Conservation (phyloP, 768 basidiomycete genomes). For the Leucogyrophana mollusca region DNA sequence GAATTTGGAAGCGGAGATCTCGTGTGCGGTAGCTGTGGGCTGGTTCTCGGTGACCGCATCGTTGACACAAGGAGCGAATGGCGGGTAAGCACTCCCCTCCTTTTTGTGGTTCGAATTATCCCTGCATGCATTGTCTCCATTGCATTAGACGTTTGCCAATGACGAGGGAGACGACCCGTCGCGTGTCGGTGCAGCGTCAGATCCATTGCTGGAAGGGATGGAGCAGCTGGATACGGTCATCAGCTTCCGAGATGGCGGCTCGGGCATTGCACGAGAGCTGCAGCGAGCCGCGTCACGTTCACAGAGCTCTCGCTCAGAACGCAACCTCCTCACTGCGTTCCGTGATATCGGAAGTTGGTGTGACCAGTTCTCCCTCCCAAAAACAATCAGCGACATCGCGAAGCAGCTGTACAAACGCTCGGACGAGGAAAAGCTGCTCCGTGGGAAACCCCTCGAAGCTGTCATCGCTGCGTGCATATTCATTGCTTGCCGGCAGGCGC, state of each 20-base stretch:
- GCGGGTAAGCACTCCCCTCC: constrained; percentile 61
- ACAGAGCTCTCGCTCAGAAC: constrained; percentile 75
- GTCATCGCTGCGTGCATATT: constrained; percentile 98
- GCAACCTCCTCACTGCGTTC: constrained; percentile 85
- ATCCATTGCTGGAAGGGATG: constrained; percentile 91
- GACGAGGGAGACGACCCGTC: constrained; percentile 99
- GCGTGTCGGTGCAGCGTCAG: constrained; percentile 96
- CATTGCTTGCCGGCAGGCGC: constrained; percentile 92
- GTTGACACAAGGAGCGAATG: constrained; percentile 99
- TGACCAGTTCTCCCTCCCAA: constrained; percentile 92
- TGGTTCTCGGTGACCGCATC: constrained; percentile 93
- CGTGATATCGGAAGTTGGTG: constrained; percentile 92
- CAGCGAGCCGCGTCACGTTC: constrained; percentile 89
- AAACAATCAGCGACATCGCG: constrained; percentile 92
- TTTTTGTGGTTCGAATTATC: constrained; percentile 9
- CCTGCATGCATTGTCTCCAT: constrained; percentile 20
- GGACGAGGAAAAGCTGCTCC: constrained; percentile 91
- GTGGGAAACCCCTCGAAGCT: constrained; percentile 88
- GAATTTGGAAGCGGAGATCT: constrained; percentile 98
- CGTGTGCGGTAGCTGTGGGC: constrained; percentile 90
- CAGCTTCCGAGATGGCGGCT: constrained; percentile 92
- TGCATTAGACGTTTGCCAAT: constrained; percentile 90
- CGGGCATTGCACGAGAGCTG: constrained; percentile 87
- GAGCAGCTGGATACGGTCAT: constrained; percentile 95
- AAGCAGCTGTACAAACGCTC: constrained; percentile 97